phyloP scores from a whole-genome alignment of 441 rosid species.

The Pelargonium myrrhifolium region DNA sequence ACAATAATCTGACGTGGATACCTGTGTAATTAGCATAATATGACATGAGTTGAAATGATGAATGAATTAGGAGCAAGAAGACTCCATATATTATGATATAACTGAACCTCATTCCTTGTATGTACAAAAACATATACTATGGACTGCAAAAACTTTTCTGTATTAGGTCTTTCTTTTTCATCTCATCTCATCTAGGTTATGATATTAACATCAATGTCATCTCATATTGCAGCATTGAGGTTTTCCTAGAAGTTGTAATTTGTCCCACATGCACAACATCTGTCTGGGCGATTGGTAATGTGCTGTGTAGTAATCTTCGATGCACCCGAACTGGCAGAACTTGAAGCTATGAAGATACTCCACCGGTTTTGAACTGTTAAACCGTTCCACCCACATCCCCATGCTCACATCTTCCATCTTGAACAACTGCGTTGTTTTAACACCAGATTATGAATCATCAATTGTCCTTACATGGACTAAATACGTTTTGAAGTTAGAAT shows the following conservation, averaged over 20 bases:
- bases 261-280: conserved; percentile 2
- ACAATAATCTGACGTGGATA: neutral
- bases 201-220: neutral
- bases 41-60: no score
- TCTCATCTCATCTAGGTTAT: neutral
- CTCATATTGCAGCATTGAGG: conserved; percentile 7
- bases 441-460: neutral
- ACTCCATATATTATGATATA: neutral
- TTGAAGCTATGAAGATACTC: conserved; percentile 3
- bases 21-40: neutral
- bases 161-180: neutral
- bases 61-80: conserved; percentile 4
- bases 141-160: neutral
- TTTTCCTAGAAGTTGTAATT: neutral
- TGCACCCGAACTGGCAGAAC: conserved; percentile 4
- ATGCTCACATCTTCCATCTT: conserved; percentile 6
- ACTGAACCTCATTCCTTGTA: neutral
- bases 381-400: conserved; percentile 6
- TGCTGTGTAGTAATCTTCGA: conserved; percentile 1
- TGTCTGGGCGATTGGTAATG: conserved; percentile 2
- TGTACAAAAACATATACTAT: neutral
- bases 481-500: neutral
- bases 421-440: neutral
- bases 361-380: neutral
- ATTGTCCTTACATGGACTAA: no score